Evolutionary conservation across 1,284 basidiomycete species (phyloP), one percentile per base, ranked within the genome.

Genomic region (Tremellales sp.): DNA sequence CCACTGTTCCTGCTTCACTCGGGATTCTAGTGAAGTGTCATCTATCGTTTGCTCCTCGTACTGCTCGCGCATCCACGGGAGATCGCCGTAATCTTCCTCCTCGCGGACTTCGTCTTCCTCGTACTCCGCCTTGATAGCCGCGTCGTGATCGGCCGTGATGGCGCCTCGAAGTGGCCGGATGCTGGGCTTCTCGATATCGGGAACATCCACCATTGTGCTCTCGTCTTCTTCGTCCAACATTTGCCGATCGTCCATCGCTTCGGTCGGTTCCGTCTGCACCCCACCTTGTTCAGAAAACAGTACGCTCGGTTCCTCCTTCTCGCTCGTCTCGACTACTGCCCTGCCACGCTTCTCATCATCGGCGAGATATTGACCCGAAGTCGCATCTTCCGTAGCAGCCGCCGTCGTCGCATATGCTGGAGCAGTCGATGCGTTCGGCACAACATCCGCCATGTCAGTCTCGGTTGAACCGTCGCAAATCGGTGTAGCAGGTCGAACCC

Each of bases 241-340:
- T 45, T 45, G 49, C n/a, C 39, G 43, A 31, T 40, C 36, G 23
- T 44, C 37, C 21, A 42, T 23, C 17, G n/a, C 46, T 15, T 24
- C 23, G 27, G 43, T 23, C 41, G 44, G 40, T 43, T 37, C 52
- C 33, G 24, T 29, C 35, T 29, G 22, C 3, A 25, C 31, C 24
- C 29, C 43, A 7, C n/a, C 21, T 47, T 65, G 60, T 40, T 72
- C 69, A 0, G 69, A 72, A 43, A 70, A 72, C 35, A 72, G 52
- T 2, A 68, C 58, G 33, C 64, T 64, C 4, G 49, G 55, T 19
- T 58, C 60, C 1, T 51, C 56, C n/a, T 58, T 58, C 1, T 65
- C 65, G 45, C 53, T 58, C 25, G 60, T 61, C 15, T 46, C 52
- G 19, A n/a, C n/a, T n/a, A n/a, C n/a, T n/a, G n/a, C n/a, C n/a